A percentile compares a stretch with the other conserved stretches of the same genome.
These are phyloP conservation scores for Deinandra increscens DNA, from an alignment of 129 eudicot genomes.

Conservation along the genomic window DNA sequence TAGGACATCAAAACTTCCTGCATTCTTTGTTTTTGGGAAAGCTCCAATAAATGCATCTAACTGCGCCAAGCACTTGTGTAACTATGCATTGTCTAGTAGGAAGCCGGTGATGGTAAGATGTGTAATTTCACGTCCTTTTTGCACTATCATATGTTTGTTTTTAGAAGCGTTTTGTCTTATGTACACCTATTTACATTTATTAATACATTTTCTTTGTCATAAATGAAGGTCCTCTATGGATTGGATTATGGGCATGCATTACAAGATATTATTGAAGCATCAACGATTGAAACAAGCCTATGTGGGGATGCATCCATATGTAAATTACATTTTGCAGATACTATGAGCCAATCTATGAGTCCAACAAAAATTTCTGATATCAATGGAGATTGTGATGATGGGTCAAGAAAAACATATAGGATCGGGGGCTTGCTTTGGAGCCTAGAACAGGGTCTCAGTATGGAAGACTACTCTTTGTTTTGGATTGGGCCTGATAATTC, in stretches of 20 bases:
- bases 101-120: conserved; percentile 75
- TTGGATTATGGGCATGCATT: conserved; percentile 83
- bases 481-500: conserved; percentile 86
- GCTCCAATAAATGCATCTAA: conserved; percentile 50
- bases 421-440: conserved; percentile 84
- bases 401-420: conserved; percentile 32
- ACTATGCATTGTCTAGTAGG: conserved; percentile 31
- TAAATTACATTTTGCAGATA: conserved; percentile 61
- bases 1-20: conserved; percentile 89
- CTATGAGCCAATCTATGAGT: conserved; percentile 42
- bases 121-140: conserved; percentile 12
- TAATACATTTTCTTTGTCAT: background rate
- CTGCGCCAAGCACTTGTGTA: conserved; percentile 50
- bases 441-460: conserved; percentile 47
- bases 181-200: background rate
- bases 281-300: conserved; percentile 31
- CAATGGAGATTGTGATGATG: conserved; percentile 37
- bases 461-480: conserved; percentile 76
- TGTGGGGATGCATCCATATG: conserved; percentile 30
- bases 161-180: background rate
- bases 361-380: conserved; percentile 37
- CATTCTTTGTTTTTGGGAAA: conserved; percentile 75
- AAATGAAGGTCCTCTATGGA: conserved; percentile 66
- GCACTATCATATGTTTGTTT: background rate
- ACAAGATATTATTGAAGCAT: conserved; percentile 49